Percentiles rank a stretch among this genome's conserved stretches.
Evolutionary conservation across 2,329 filamentous ascomycete genomes (phyloP).

Genomic region (Trichoderma polysporum): DNA sequence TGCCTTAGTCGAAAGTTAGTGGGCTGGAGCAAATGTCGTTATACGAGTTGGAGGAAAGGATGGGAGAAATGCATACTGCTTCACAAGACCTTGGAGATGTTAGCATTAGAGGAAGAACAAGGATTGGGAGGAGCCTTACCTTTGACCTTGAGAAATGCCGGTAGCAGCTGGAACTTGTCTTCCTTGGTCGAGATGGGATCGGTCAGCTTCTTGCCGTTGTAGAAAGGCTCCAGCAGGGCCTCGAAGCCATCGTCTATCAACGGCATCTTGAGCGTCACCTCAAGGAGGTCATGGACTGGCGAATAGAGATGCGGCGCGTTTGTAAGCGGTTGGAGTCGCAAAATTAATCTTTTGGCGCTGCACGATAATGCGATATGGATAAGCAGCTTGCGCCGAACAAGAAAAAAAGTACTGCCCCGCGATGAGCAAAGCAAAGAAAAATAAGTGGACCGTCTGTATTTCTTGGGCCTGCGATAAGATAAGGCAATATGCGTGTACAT

Average conservation of each 20-base stretch:
- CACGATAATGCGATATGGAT: slow-evolving; percentile 18
- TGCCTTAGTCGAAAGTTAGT: slow-evolving; percentile 49
- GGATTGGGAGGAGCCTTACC: slow-evolving; percentile 45
- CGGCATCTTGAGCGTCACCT: slow-evolving; percentile 48
- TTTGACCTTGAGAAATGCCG: slow-evolving; percentile 98
- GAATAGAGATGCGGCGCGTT: slow-evolving; percentile 19
- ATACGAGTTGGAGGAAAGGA: not conserved
- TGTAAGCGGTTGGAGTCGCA: not conserved
- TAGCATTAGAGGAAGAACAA: slow-evolving; percentile 3
- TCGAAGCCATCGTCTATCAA: slow-evolving; percentile 63
- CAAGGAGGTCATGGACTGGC: slow-evolving; percentile 29
- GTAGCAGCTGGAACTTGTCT: slow-evolving; percentile 96
- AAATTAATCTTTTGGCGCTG: slow-evolving; percentile 6
- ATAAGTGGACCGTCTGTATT: slow-evolving; percentile 6
- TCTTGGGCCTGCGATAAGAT: not conserved
- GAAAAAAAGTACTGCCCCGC: slow-evolving; percentile 22
- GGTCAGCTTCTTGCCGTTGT: slow-evolving; percentile 66
- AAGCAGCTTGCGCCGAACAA: slow-evolving; percentile 15
- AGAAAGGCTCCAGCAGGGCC: slow-evolving; percentile 65
- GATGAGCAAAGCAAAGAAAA: slow-evolving; percentile 19
- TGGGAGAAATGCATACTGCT: slow-evolving; percentile 59
- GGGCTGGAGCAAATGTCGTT: not conserved
- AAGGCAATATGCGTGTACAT: not conserved
- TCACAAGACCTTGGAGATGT: slow-evolving; percentile 64
- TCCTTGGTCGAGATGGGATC: slow-evolving; percentile 64